phyloP scores from a whole-genome alignment of 2,329 filamentous ascomycete species.

The Cordyceps javanica region DNA sequence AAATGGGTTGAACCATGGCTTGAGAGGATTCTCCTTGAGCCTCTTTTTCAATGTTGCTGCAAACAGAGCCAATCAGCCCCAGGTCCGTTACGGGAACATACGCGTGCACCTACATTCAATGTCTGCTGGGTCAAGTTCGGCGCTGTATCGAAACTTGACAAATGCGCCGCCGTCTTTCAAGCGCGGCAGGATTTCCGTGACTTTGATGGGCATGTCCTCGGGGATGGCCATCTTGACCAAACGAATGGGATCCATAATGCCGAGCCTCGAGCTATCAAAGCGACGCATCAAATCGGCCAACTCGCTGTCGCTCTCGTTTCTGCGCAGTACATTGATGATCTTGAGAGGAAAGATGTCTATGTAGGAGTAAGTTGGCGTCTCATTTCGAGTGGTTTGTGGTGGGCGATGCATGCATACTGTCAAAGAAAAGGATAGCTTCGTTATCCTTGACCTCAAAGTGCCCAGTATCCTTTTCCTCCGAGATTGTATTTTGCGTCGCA shows the following conservation, averaged over 20 bases:
- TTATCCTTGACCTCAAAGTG: conserved; percentile 73
- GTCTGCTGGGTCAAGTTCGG: conserved; percentile 31
- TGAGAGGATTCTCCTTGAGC: conserved; percentile 64
- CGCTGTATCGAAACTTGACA: conserved; percentile 66
- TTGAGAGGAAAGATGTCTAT: conserved; percentile 78
- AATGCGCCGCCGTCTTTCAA: conserved; percentile 91
- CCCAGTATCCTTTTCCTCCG: conserved; percentile 62
- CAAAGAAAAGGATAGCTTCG: conserved; percentile 83
- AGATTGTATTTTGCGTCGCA: conserved; percentile 20
- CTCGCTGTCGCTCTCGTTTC: conserved; percentile 44
- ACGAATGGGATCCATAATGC: conserved; percentile 45
- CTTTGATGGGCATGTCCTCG: conserved; percentile 53
- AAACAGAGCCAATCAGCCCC: conserved; percentile 3
- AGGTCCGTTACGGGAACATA: no score
- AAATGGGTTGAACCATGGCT: conserved; percentile 87
- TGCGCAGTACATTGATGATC: conserved; percentile 45
- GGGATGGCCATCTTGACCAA: conserved; percentile 59
- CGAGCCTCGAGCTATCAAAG: conserved; percentile 45
- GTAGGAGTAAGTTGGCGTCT: conserved; percentile 6
- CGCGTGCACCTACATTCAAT: conserved; percentile 33
- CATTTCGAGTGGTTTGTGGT: neutral
- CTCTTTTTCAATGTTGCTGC: conserved; percentile 51
- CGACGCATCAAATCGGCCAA: conserved; percentile 44
- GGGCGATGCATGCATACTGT: conserved; percentile 65
- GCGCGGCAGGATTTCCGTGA: conserved; percentile 76